Evolutionary conservation across 1,139 yeast species (phyloP).

Genomic region (Pichia sp.): DNA sequence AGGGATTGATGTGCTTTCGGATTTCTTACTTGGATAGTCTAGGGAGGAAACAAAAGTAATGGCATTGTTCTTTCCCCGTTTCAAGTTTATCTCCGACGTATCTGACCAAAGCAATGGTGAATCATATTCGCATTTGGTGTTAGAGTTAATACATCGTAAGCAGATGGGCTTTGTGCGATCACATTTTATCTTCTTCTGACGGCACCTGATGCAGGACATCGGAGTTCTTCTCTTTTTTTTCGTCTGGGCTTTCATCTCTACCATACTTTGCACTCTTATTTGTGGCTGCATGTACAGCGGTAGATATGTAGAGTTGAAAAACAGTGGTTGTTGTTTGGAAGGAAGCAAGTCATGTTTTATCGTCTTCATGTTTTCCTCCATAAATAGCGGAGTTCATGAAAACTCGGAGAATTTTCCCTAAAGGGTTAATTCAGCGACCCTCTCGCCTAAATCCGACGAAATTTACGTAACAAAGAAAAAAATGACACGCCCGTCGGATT

Average conservation of each 20-base stretch:
- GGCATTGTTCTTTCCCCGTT: neutral
- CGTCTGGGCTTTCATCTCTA: neutral
- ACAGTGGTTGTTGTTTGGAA: no score
- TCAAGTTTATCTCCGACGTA: neutral
- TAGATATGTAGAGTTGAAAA: no score
- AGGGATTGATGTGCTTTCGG: neutral
- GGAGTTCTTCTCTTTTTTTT: slow-evolving; percentile 29
- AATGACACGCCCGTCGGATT: no score
- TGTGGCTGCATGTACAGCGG: neutral
- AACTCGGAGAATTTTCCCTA: neutral
- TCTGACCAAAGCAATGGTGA: slow-evolving; percentile 27
- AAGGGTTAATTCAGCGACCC: neutral
- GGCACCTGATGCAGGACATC: slow-evolving; percentile 29
- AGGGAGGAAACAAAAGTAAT: slow-evolving; percentile 7
- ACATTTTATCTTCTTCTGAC: slow-evolving; percentile 31
- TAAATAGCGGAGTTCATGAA: neutral
- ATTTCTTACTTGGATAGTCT: neutral
- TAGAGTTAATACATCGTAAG: slow-evolving; percentile 22
- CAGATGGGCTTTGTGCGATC: slow-evolving; percentile 30
- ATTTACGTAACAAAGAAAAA: no score
- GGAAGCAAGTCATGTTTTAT: neutral
- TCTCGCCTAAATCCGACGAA: neutral
- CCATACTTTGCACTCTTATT: neutral
- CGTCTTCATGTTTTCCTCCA: neutral
- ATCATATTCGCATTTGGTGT: slow-evolving; percentile 25